phyloP scores from a whole-genome alignment of 768 basidiomycete genomes.

The Kwoniella heveanensis region DNA sequence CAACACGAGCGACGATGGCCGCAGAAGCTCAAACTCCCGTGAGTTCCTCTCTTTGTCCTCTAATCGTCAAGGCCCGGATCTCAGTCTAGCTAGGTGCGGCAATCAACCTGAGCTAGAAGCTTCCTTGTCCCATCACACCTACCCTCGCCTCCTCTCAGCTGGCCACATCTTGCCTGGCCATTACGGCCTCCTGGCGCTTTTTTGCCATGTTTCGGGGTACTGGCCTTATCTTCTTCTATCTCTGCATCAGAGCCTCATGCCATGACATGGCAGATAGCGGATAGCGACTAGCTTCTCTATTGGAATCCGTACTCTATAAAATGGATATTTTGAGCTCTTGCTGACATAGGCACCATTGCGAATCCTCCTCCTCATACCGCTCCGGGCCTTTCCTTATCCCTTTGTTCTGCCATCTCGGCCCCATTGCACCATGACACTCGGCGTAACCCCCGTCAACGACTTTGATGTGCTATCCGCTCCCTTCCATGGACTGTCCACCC shows the following conservation, averaged over 20 bases:
- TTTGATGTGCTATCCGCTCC: conserved; percentile 4
- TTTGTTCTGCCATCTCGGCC: not conserved
- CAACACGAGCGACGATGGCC: conserved; percentile 15
- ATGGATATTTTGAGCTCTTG: too few relatives aligned
- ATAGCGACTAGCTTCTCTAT: too few relatives aligned
- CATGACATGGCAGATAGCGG: too few relatives aligned
- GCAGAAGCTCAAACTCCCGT: conserved; percentile 19
- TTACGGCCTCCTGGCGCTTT: too few relatives aligned
- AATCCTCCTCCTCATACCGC: not conserved
- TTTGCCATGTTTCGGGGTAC: not conserved
- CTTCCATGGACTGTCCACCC: conserved; percentile 22
- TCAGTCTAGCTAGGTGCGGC: too few relatives aligned
- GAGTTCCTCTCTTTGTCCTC: conserved; percentile 1
- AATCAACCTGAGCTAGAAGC: not conserved
- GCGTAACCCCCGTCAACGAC: conserved; percentile 15
- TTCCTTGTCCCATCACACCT: not conserved
- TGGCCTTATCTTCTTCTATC: not conserved
- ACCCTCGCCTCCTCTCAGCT: too few relatives aligned
- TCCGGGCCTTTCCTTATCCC: not conserved
- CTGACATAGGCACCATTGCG: not conserved
- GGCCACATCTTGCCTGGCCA: too few relatives aligned
- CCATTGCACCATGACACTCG: conserved; percentile 13
- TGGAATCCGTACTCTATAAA: too few relatives aligned
- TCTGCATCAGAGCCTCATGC: not conserved
- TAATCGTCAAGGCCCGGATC: not conserved